Conservation (phyloP, 768 basidiomycete species). For the Boletus tylopilopsis region DNA sequence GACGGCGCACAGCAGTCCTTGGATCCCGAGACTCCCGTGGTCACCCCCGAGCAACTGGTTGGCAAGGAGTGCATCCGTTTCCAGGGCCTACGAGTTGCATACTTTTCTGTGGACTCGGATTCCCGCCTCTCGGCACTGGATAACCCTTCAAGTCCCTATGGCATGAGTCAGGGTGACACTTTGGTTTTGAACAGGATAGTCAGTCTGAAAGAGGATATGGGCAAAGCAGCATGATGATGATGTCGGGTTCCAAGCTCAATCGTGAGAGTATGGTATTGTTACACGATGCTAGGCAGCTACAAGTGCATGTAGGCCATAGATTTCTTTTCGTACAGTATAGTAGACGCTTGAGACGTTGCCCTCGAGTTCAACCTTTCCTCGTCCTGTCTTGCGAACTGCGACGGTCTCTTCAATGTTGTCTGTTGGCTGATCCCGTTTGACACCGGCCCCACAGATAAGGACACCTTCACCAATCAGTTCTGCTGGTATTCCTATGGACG, state of each 20-base stretch:
- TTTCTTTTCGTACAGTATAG: constrained; percentile 82
- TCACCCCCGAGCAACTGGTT: constrained; percentile 70
- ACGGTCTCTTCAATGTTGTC: constrained; percentile 64
- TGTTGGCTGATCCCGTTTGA: constrained; percentile 38
- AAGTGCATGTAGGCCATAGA: constrained; percentile 88
- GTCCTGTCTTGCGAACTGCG: constrained; percentile 82
- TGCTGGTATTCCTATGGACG: constrained; percentile 73
- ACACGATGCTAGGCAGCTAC: constrained; percentile 55
- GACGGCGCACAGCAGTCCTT: constrained; percentile 34
- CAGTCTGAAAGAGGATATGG: constrained; percentile 90
- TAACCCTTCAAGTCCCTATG: constrained; percentile 41
- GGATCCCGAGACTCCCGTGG: constrained; percentile 60
- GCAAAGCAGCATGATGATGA: constrained; percentile 46
- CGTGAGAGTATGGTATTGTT: constrained; percentile 7
- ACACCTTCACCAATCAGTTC: constrained; percentile 98
- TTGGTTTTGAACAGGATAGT: constrained; percentile 90
- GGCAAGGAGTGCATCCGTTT: constrained; percentile 93
- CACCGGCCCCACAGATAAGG: constrained; percentile 75
- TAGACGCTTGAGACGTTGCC: constrained; percentile 87
- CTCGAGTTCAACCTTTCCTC: constrained; percentile 85
- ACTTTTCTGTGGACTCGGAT: constrained; percentile 92
- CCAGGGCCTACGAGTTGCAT: constrained; percentile 94
- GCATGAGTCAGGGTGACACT: constrained; percentile 65
- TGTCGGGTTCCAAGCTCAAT: neutral
- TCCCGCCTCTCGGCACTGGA: constrained; percentile 63